Base-by-base conservation (phyloP, 345 rosid genomes). In the Xanthoceras sorbifolium region DNA sequence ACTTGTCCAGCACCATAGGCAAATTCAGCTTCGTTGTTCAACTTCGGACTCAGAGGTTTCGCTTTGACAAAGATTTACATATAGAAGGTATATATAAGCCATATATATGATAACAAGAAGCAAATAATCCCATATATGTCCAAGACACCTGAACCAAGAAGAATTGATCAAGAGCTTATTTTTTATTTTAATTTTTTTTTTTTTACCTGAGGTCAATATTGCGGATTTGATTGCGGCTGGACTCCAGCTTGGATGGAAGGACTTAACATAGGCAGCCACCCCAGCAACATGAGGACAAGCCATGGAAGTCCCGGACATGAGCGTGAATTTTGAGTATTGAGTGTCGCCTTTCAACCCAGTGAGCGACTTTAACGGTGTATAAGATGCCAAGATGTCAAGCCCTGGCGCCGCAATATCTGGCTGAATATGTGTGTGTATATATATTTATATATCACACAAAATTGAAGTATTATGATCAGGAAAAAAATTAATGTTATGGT, bases 221-320 rank as follows among this genome's bases (percentile, higher is more conserved):
- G 98, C 97, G 18, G 98, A 94, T 85, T 88, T 94, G 80, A 94
- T 91, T 0, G 97, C 94, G 1, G 98, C 93, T 0, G 95, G 85
- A 0, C 87, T 67, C 99, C 99, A 93, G 38, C 78, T 87, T 0
- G 96, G 94, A 73, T 95, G 98, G 77, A 95, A 95, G 36, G 99
- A 95, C 84, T 93, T 95, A 46, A 94, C 82, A 15, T 94, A 94
- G 71, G 98, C 98, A 17, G 93, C 98, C 1, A 82, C 89, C 1
- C 98, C 98, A 4, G 98, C 94, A 76, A 79, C 94, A 69, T 94
- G 98, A 31, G 98, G 98, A 65, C 94, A 87, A 0, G 98, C 87
- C 98, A 94, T 94, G 75, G 98, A 93, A 71, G 98, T 94, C 0
- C 98, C 98, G 0, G 98, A 94, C 87, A 90, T 87, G 36, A 94